A percentile compares a stretch with the other conserved stretches of the same genome.
Evolutionary conservation across 805 yeast species (phyloP).

Genomic region (Saccharomycopsis fibuligera): DNA sequence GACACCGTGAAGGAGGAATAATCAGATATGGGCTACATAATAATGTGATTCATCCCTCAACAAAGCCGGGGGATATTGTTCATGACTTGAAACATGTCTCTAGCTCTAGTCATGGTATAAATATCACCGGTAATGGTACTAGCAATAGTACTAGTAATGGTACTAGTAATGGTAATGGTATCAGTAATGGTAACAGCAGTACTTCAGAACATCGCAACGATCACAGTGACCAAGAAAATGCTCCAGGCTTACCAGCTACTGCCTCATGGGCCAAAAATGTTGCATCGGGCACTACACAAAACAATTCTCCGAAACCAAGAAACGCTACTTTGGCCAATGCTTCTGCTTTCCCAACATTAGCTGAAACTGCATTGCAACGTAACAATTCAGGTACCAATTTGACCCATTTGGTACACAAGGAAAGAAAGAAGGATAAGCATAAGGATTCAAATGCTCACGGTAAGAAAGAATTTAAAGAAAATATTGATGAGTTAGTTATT

Average conservation of each 20-base stretch:
- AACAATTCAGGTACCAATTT: constrained; percentile 27
- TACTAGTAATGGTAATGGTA: background rate
- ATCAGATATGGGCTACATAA: constrained; percentile 32
- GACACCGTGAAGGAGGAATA: constrained; percentile 22
- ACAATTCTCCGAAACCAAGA: constrained; percentile 22
- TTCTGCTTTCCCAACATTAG: constrained; percentile 56
- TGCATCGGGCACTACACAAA: constrained; percentile 27
- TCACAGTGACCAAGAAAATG: constrained; percentile 4
- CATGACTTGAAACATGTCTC: background rate
- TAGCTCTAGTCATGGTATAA: background rate
- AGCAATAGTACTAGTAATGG: background rate
- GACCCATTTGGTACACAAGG: constrained; percentile 18
- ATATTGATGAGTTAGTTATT: constrained; percentile 43
- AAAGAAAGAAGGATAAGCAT: constrained; percentile 27
- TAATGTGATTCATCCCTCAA: constrained; percentile 18
- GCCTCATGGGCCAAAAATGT: constrained; percentile 55
- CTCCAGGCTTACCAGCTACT: constrained; percentile 58
- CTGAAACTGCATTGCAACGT: constrained; percentile 35
- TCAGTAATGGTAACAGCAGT: background rate
- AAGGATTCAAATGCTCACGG: constrained; percentile 29
- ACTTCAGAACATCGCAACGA: background rate
- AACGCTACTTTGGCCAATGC: constrained; percentile 31
- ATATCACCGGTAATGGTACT: background rate
- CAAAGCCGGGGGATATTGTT: background rate
- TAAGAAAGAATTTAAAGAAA: constrained; percentile 30